Evolutionary conservation across 1,284 basidiomycete species (phyloP), one percentile per base, ranked within the genome.

Genomic region (Exobasidium cylindrosporum): DNA sequence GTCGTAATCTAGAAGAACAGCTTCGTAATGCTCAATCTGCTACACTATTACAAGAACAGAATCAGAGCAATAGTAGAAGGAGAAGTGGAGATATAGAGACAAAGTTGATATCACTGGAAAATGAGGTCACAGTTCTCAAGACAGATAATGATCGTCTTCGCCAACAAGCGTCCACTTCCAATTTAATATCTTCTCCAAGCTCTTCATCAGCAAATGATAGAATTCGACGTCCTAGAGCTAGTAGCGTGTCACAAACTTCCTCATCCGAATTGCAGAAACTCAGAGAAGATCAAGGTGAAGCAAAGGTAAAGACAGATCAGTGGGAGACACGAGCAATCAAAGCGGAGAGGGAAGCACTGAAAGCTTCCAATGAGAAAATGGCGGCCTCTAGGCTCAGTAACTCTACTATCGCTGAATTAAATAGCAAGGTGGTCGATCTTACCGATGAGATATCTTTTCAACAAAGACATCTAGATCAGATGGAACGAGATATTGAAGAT

Each of bases 331-430:
- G 58, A 32, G 56, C 58, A 10, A 21, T 43, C 4, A 54, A 54
- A 54, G 56, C 53, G 11, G 58, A 60, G 45, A 17, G 53, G 13
- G 58, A 60, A 45, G 58, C 23, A 11, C 52, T 60, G 11, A 60
- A 56, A 29, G 28, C 53, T 21, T 58, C 54, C 30, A 60, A 60
- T 44, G 58, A 60, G 23, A n/a, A 21, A 14, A n/a, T 60, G 32
- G 58, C 58, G 30, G 29, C 11, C 11, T 17, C 49, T 26, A 35
- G 45, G n/a, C n/a, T 13, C 13, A 54, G 50, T 5, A 45, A 60
- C 10, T 7, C 13, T 10, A 17, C 23, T 2, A 54, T 54, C 23
- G 28, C 11, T 13, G 49, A 54, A n/a, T 31, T 57, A 17, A 23
- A 57, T 26, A 13, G 13, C 24, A 14, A 24, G 5, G 26, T 54